These are phyloP conservation scores for Pichia sp. DNA, from an alignment of 1,139 yeast genomes.

Conservation along the genomic window DNA sequence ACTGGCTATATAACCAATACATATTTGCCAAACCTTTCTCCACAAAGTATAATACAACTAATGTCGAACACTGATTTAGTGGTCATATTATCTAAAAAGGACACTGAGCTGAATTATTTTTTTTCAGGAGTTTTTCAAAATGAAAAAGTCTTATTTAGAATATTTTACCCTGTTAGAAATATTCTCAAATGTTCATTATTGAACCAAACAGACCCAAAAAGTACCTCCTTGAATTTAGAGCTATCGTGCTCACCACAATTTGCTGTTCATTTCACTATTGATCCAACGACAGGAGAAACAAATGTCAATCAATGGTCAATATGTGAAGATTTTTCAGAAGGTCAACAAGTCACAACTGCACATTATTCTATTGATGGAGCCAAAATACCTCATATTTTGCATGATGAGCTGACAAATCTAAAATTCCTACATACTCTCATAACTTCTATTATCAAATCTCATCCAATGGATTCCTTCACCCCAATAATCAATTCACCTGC, in stretches of 20 bases:
- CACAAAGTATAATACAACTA: conserved; percentile 51
- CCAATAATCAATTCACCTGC: not conserved
- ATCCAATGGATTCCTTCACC: not conserved
- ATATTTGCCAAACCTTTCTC: conserved; percentile 54
- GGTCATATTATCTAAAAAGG: conserved; percentile 59
- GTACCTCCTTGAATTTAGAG: conserved; percentile 4
- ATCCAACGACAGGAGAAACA: conserved; percentile 33
- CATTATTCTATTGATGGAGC: conserved; percentile 47
- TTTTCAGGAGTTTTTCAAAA: conserved; percentile 62
- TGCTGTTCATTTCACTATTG: conserved; percentile 61
- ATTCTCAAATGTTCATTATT: conserved; percentile 41
- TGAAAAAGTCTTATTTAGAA: conserved; percentile 60
- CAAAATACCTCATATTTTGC: conserved; percentile 41
- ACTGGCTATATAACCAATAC: conserved; percentile 46
- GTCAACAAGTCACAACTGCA: conserved; percentile 69
- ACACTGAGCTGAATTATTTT: conserved; percentile 65
- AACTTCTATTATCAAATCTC: conserved; percentile 20
- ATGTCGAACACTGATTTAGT: conserved; percentile 64
- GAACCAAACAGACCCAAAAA: conserved; percentile 29
- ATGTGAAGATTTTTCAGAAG: conserved; percentile 77
- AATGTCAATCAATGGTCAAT: conserved; percentile 69
- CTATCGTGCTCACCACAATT: conserved; percentile 51
- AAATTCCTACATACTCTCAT: conserved; percentile 28
- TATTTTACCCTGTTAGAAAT: conserved; percentile 53
- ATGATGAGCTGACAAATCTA: conserved; percentile 25